Base-by-base conservation (phyloP, 129 eudicot genomes). In the Kitagawia praeruptora region DNA sequence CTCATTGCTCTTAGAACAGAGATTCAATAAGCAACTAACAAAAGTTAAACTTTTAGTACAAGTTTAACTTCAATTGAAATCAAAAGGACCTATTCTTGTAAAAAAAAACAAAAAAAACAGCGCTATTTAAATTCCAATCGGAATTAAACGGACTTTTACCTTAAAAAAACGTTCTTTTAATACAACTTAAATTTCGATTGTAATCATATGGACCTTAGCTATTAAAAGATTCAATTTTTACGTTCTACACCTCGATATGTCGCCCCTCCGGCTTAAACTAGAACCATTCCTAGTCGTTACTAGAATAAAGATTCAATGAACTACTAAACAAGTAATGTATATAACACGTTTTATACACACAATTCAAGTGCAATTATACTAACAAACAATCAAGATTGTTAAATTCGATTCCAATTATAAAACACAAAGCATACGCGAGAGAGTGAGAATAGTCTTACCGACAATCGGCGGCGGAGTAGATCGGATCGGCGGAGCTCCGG, bases 401-500 rank as follows among this genome's bases (percentile, higher is more conserved):
- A 39, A 70, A 39, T 39, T 39, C 11, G 46, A 67, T 31, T 38
- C 46, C 1, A 70, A 39, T 70, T 2, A 70, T 1, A 38, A 34
- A 1, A 31, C 9, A 67, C 1, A 61, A 61, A 0, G 69, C 69
- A 58, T 9, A 61, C 21, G 19, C 37, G 42, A n/a, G 27, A 74
- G 51, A n/a, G 49, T 8, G 58, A 45, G 31, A 8, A 23, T 10
- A 13, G 66, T 34, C 37, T 34, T 14, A 75, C 77, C 77, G 77
- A 25, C 8, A 23, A 13, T 34, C 42, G 74, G 44, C 31, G 54
- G 77, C 15, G 28, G 54, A 74, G 39, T 39, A 45, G 77, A 44
- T 46, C 77, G 21, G 61, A 75, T 75, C 77, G 77, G 41, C 63
- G 61, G 61, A 46, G 77, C 63, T 46, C 58, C 58, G 77, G 58